A percentile compares a stretch with the other conserved stretches of the same genome.
Conservation (phyloP, 257 asterid genomes). For the Plantago ovata region DNA sequence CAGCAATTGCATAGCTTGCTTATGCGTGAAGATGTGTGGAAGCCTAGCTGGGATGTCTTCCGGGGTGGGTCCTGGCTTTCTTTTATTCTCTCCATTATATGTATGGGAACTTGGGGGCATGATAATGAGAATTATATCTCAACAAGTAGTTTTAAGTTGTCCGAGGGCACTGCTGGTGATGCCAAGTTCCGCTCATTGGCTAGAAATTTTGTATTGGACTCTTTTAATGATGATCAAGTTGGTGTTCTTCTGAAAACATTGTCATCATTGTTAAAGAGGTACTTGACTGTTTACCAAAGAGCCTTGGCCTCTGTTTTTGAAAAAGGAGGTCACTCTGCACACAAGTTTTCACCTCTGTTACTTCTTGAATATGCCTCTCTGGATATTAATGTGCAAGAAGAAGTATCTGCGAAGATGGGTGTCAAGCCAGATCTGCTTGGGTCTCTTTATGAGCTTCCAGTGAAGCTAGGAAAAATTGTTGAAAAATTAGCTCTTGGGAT, state of each 20-base stretch:
- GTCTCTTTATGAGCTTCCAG: conserved; percentile 55
- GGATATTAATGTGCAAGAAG: conserved; percentile 53
- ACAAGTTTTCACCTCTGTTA: conserved; percentile 54
- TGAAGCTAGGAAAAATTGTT: conserved; percentile 39
- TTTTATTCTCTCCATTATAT: conserved; percentile 56
- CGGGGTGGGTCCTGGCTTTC: conserved; percentile 81
- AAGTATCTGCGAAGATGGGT: conserved; percentile 54
- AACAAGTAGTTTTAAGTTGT: conserved; percentile 25
- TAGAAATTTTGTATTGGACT: conserved; percentile 41
- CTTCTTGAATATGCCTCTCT: conserved; percentile 59
- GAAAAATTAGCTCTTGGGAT: conserved; percentile 58
- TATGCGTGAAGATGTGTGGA: conserved; percentile 41
- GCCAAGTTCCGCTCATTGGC: conserved; percentile 47
- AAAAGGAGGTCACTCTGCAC: conserved; percentile 35
- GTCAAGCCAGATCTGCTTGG: conserved; percentile 41
- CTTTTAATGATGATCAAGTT: conserved; percentile 46
- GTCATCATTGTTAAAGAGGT: conserved; percentile 70
- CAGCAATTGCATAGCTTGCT: conserved; percentile 49
- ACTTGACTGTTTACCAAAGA: conserved; percentile 61
- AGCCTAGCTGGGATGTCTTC: conserved; percentile 69
- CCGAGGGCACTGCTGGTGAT: conserved; percentile 47
- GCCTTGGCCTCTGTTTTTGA: conserved; percentile 53
- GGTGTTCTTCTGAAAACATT: conserved; percentile 41
- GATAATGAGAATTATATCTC: conserved; percentile 33
- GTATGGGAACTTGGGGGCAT: conserved; percentile 43